Evolutionary conservation across 2,329 filamentous ascomycete genomes (phyloP).

Genomic region (Arthrobotrys pseudoclavata): DNA sequence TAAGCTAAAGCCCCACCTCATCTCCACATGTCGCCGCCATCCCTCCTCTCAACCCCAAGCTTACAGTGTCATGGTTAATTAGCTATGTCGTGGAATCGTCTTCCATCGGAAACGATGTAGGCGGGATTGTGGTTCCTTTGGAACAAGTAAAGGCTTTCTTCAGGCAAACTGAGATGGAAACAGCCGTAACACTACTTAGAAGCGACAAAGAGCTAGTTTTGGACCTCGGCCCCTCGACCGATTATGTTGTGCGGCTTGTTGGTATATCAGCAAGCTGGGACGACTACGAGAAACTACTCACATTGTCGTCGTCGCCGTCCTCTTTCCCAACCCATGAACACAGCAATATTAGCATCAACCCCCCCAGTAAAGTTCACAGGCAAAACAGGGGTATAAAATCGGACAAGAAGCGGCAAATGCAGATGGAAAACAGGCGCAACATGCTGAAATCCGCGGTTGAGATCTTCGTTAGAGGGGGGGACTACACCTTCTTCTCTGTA

Average conservation of each 20-base stretch:
- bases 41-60: neutral
- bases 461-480: conserved; percentile 14
- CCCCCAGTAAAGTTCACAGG: neutral
- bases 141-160: conserved; percentile 61
- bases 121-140: conserved; percentile 60
- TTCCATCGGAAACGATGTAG: conserved; percentile 34
- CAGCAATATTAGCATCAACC: neutral
- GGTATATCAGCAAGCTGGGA: conserved; percentile 37
- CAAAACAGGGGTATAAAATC: conserved; percentile 18
- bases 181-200: conserved; percentile 28
- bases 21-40: neutral
- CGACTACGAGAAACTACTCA: conserved; percentile 24
- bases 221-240: conserved; percentile 3
- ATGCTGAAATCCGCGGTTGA: conserved; percentile 53
- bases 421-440: conserved; percentile 41
- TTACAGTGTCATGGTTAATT: conserved; percentile 4
- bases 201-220: conserved; percentile 35
- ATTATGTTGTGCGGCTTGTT: conserved; percentile 11
- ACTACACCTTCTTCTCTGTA: conserved; percentile 67
- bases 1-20: conserved; percentile 19
- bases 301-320: neutral
- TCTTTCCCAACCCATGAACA: neutral
- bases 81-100: conserved; percentile 57
- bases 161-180: conserved; percentile 57
- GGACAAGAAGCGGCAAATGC: conserved; percentile 34